Conservation (phyloP, 1,284 basidiomycete species). For the Pseudozyma sp. region DNA sequence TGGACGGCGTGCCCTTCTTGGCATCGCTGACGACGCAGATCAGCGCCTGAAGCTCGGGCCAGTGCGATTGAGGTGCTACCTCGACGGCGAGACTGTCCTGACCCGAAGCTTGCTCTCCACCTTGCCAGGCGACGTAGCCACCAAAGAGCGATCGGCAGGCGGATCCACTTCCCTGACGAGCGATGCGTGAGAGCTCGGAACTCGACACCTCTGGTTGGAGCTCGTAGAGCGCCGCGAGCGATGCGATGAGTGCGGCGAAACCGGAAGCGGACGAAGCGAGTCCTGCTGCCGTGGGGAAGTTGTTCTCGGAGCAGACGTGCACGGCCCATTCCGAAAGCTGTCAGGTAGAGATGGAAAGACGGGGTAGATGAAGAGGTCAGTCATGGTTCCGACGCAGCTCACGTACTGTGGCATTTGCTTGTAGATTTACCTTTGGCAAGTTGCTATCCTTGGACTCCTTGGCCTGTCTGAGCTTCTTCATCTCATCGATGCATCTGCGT, state of each 20-base stretch:
- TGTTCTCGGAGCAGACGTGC: slow-evolving; percentile 92
- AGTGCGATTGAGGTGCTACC: slow-evolving; percentile 76
- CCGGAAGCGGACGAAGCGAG: slow-evolving; percentile 97
- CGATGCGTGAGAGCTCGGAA: slow-evolving; percentile 86
- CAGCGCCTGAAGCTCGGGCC: slow-evolving; percentile 88
- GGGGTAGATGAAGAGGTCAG: no score
- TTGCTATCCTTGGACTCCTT: slow-evolving; percentile 74
- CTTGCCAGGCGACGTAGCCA: slow-evolving; percentile 96
- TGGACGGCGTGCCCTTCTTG: slow-evolving; percentile 96
- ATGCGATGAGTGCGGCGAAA: slow-evolving; percentile 92
- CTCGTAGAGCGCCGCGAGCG: slow-evolving; percentile 85
- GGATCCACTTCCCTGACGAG: slow-evolving; percentile 95
- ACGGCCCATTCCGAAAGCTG: slow-evolving; percentile 61
- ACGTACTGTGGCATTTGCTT: neutral
- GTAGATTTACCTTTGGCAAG: slow-evolving; percentile 53
- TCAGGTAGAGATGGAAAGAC: neutral
- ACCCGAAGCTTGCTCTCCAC: slow-evolving; percentile 78
- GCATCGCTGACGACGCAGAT: slow-evolving; percentile 96
- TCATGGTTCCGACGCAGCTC: no score
- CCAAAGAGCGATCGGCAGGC: slow-evolving; percentile 97
- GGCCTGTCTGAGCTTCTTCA: slow-evolving; percentile 81
- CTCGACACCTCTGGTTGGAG: slow-evolving; percentile 76
- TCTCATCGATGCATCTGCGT: slow-evolving; percentile 86
- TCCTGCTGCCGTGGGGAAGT: slow-evolving; percentile 98
- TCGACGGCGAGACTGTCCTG: slow-evolving; percentile 88